Percentiles rank a stretch among this genome's conserved stretches.
phyloP scores from a whole-genome alignment of 768 basidiomycete genomes.

The Rhodotorula graminis region DNA sequence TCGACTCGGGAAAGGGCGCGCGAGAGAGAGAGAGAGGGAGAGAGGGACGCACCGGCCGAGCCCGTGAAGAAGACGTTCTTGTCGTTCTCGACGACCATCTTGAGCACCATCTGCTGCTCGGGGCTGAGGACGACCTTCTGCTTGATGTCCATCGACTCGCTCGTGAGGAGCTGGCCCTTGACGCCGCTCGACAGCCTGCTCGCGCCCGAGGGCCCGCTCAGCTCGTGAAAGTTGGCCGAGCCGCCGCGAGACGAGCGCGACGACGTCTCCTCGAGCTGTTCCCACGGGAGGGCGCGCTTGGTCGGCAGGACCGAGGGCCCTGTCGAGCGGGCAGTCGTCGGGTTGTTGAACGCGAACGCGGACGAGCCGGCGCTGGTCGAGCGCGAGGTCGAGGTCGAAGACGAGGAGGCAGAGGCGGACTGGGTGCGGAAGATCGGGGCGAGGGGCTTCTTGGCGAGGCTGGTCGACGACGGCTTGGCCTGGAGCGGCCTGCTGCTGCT shows the following conservation, averaged over 20 bases:
- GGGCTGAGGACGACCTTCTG: conserved; percentile 64
- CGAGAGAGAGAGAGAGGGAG: not conserved
- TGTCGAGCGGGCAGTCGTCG: not conserved
- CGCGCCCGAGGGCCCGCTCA: conserved; percentile 8
- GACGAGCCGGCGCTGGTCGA: conserved; percentile 1
- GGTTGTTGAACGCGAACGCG: conserved; percentile 21
- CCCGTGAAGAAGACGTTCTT: conserved; percentile 91
- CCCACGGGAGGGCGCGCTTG: conserved; percentile 34
- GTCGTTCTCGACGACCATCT: conserved; percentile 62
- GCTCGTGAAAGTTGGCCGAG: conserved; percentile 26
- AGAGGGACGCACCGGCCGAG: conserved; percentile 69
- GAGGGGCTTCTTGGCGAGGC: not conserved
- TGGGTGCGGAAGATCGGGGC: conserved; percentile 16
- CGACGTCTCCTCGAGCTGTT: conserved; percentile 7
- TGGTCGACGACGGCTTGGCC: not conserved
- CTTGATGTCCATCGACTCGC: conserved; percentile 43
- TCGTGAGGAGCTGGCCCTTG: conserved; percentile 24
- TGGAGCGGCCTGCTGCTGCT: not conserved
- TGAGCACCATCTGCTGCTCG: conserved; percentile 79
- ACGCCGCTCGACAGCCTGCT: not conserved
- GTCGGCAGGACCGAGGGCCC: conserved; percentile 5
- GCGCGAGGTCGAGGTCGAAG: not conserved
- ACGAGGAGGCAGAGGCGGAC: not conserved
- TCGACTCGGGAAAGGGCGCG: no score
- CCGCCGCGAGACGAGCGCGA: not conserved